These are phyloP conservation scores for Trapa incisa DNA, from an alignment of 345 rosid species.

Conservation along the genomic window DNA sequence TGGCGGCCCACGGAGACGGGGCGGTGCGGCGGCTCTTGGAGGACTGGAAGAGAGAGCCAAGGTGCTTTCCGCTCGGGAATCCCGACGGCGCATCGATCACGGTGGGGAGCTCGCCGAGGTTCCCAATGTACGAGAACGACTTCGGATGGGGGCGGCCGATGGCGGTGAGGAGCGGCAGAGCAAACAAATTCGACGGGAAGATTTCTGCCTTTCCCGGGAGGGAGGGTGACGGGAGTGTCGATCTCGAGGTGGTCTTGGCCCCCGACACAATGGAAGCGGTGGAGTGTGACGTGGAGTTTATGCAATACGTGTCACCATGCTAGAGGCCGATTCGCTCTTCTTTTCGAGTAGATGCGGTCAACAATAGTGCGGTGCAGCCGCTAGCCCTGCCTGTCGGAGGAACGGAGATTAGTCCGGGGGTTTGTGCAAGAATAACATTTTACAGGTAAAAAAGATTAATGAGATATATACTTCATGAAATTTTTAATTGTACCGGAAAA, in stretches of 20 bases:
- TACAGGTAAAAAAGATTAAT: too few relatives aligned
- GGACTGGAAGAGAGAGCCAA: constrained; percentile 26
- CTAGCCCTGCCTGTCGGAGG: too few relatives aligned
- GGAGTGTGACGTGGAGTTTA: constrained; percentile 5
- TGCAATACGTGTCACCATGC: constrained; percentile 3
- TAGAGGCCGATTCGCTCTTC: not conserved
- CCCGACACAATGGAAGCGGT: constrained; percentile 28
- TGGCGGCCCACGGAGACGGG: constrained; percentile 28
- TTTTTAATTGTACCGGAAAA: too few relatives aligned
- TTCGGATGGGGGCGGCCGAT: constrained; percentile 59
- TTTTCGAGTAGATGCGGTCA: not conserved
- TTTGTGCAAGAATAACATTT: too few relatives aligned
- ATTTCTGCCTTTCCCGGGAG: constrained; percentile 48
- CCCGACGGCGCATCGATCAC: constrained; percentile 44
- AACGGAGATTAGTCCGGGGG: too few relatives aligned
- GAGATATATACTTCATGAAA: too few relatives aligned
- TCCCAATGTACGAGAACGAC: constrained; percentile 23
- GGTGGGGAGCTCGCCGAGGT: constrained; percentile 85
- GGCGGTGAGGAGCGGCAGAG: constrained; percentile 58
- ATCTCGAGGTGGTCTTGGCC: constrained; percentile 55
- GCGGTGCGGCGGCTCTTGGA: constrained; percentile 25
- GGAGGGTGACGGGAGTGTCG: constrained; percentile 61
- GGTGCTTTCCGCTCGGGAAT: constrained; percentile 11
- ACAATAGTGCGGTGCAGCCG: too few relatives aligned
- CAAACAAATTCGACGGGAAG: constrained; percentile 59